Evolutionary conservation across 495 filamentous ascomycete genomes (phyloP).

Genomic region (Sphaerosporella brunnea): DNA sequence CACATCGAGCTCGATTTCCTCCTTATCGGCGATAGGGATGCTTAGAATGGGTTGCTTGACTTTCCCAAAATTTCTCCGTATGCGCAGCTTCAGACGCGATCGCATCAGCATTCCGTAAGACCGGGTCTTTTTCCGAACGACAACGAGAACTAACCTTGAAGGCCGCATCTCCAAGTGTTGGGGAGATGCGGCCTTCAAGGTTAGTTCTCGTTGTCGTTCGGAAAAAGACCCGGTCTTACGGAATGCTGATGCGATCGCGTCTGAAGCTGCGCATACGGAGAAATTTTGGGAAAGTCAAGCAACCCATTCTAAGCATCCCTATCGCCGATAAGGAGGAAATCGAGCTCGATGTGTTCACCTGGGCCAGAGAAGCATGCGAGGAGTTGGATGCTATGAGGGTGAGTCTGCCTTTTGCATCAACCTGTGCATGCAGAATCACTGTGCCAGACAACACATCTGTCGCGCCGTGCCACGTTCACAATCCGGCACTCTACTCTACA

Average conservation of each 20-base stretch:
- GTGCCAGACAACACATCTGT: not conserved
- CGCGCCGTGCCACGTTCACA: too few species aligned
- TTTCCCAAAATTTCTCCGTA: constrained; percentile 21
- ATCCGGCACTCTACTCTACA: too few species aligned
- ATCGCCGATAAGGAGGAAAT: constrained; percentile 18
- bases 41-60: constrained; percentile 23
- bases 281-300: constrained; percentile 22
- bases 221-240: too few species aligned
- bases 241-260: too few species aligned
- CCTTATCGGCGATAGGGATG: constrained; percentile 17
- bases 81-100: too few species aligned
- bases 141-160: too few species aligned
- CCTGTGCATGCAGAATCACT: not conserved
- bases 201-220: too few species aligned
- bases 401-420: not conserved
- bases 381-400: constrained; percentile 7
- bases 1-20: constrained; percentile 13
- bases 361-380: constrained; percentile 18
- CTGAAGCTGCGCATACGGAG: constrained; percentile 13
- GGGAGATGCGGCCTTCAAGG: too few species aligned
- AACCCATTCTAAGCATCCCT: constrained; percentile 18
- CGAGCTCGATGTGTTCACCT: constrained; percentile 18
- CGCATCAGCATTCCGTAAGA: too few species aligned
- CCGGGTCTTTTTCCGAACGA: too few species aligned
- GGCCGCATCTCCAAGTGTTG: too few species aligned